Evolutionary conservation across 2,329 filamentous ascomycete species (phyloP), one percentile per base, ranked within the genome.

Genomic region (Alternaria atra): DNA sequence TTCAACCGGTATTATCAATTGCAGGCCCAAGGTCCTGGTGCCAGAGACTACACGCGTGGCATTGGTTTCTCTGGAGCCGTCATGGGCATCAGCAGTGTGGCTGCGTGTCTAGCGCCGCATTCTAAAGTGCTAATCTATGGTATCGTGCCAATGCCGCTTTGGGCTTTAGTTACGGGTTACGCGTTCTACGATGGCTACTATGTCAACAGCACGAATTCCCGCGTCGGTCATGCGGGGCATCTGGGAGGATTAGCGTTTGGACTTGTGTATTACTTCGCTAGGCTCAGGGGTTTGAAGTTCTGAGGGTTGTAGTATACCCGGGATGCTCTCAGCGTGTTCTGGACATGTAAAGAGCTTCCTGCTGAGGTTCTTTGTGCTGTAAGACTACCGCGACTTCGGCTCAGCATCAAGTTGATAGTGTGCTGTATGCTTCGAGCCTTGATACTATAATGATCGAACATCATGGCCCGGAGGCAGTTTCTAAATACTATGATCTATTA

Each of bases 171-270:
- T 3, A 54, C 63, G 0, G 75, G 69, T 1, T 83, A 79, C 63
- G 75, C 77, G 1, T 67, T 72, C 0, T 70, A 77, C 35, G 82
- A 84, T 67, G 69, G 75, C 2, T 82, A 76, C 61, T 76, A 74
- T 60, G 39, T 83, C 35, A 73, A 79, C 52, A 62, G 67, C 35
- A 46, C 63, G 5, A 69, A 60, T 9, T 73, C 66, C 17, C 59
- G 51, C 5, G 63, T 78, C 8, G 81, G 70, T 5, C 82, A 84
- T 72, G 72, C 77, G 17, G 82, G 80, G 7, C 82, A 84, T 74
- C 55, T 84, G 13, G 82, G 82, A 5, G 82, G 82, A 0, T 53
- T 76, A 20, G 71, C 71, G 0, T 83, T 80, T 66, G 82, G 82
- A 0, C 52, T 71, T 13, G 42, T 66, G 17, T 78, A 77, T 52